Evolutionary conservation across 805 yeast genomes (phyloP).

Genomic region (Wickerhamomyces sydowiorum): DNA sequence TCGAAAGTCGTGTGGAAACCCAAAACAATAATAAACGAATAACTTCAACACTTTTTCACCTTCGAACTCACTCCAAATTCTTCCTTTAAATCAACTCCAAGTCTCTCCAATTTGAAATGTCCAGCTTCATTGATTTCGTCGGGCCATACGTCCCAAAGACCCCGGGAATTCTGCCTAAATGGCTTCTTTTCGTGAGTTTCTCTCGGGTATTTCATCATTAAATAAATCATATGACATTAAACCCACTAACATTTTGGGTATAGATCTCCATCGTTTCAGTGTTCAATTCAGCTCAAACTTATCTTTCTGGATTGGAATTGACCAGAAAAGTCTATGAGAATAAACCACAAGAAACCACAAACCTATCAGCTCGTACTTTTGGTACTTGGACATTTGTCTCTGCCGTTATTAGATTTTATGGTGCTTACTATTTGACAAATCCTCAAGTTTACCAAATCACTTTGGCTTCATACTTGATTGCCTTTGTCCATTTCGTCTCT

Average conservation of each 20-base stretch:
- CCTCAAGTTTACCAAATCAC: constrained; percentile 74
- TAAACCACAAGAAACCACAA: constrained; percentile 54
- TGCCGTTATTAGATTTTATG: constrained; percentile 77
- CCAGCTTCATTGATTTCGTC: constrained; percentile 27
- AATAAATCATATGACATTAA: neutral
- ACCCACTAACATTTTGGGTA: neutral
- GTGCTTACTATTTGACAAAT: constrained; percentile 70
- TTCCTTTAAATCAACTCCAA: neutral
- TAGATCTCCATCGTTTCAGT: constrained; percentile 78
- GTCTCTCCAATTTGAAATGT: constrained; percentile 19
- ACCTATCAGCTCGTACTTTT: constrained; percentile 88
- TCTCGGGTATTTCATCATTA: neutral
- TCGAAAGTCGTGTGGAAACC: too few species aligned
- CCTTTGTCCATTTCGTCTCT: constrained; percentile 72
- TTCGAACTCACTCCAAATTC: neutral
- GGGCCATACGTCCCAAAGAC: constrained; percentile 32
- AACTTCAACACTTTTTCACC: too few species aligned
- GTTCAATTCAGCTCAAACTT: constrained; percentile 86
- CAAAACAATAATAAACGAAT: too few species aligned
- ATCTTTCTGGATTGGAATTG: constrained; percentile 64
- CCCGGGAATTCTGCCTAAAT: constrained; percentile 65
- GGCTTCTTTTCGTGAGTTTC: constrained; percentile 50
- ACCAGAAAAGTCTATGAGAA: constrained; percentile 76
- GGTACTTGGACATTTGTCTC: constrained; percentile 97
- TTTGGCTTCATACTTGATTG: constrained; percentile 74